phyloP scores from a whole-genome alignment of 2,329 filamentous ascomycete species.

The Trichophyton rubrum region DNA sequence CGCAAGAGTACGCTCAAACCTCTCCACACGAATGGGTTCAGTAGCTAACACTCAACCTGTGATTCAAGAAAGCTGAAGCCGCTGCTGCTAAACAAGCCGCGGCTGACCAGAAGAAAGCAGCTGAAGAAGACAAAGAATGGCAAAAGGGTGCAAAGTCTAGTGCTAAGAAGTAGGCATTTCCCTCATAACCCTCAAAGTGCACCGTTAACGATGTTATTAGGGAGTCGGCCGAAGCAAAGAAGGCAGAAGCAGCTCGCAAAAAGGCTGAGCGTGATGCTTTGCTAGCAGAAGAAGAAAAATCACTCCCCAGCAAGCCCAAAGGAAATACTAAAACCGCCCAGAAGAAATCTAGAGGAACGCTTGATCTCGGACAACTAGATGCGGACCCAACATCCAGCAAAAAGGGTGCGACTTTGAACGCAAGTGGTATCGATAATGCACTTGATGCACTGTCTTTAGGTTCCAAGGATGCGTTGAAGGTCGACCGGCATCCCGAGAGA shows the following conservation, averaged over 20 bases:
- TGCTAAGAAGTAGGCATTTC: conserved; percentile 65
- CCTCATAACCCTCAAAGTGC: conserved; percentile 3
- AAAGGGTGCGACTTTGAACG: conserved; percentile 53
- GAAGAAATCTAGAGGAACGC: conserved; percentile 48
- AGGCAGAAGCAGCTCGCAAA: conserved; percentile 68
- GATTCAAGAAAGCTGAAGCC: conserved; percentile 63
- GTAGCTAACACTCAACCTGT: background rate
- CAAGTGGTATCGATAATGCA: conserved; percentile 83
- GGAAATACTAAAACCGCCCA: conserved; percentile 35
- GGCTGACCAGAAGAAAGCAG: conserved; percentile 53
- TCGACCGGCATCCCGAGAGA: conserved; percentile 81
- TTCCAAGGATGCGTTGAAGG: conserved; percentile 47
- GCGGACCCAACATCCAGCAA: conserved; percentile 24
- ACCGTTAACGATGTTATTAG: conserved; percentile 35
- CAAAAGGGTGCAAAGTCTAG: conserved; percentile 70
- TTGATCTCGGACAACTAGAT: conserved; percentile 67
- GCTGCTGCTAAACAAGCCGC: conserved; percentile 67
- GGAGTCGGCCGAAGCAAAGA: conserved; percentile 73
- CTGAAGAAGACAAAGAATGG: conserved; percentile 66
- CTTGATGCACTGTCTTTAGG: conserved; percentile 71
- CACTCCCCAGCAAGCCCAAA: conserved; percentile 50
- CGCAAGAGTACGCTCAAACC: conserved; percentile 39
- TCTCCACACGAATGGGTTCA: background rate
- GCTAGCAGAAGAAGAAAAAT: conserved; percentile 68
- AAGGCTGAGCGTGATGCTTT: conserved; percentile 86